Conservation (phyloP, 495 filamentous ascomycete genomes). For the Cercophora sp. region DNA sequence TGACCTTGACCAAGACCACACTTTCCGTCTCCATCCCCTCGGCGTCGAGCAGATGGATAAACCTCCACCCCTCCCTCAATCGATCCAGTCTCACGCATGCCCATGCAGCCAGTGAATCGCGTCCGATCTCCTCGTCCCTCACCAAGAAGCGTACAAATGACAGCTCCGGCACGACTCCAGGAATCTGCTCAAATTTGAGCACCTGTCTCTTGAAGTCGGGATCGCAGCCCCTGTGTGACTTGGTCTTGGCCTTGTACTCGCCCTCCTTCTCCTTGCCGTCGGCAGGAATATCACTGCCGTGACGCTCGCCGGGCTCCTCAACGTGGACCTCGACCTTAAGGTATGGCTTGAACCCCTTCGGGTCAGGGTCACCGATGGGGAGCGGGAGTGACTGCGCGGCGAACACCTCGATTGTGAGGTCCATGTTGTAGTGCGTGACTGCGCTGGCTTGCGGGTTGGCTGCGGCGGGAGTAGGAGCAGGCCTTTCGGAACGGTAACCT, state of each 20-base stretch:
- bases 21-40: constrained; percentile 59
- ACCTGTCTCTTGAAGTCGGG: constrained; percentile 68
- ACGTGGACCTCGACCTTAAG: constrained; percentile 80
- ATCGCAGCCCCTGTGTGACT: constrained; percentile 54
- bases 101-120: constrained; percentile 79
- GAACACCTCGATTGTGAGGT: constrained; percentile 51
- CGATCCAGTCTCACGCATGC: constrained; percentile 81
- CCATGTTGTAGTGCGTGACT: constrained; percentile 44
- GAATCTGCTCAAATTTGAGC: constrained; percentile 57
- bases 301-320: constrained; percentile 54
- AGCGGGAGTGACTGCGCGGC: constrained; percentile 56
- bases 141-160: constrained; percentile 85
- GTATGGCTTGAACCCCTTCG: constrained; percentile 66
- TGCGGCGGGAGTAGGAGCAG: not conserved
- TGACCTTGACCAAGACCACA: constrained; percentile 64
- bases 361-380: constrained; percentile 49
- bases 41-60: constrained; percentile 67
- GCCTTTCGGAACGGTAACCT: constrained; percentile 33
- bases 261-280: constrained; percentile 43
- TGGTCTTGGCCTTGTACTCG: constrained; percentile 69
- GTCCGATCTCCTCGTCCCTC: constrained; percentile 72
- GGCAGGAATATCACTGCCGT: constrained; percentile 29
- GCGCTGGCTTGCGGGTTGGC: constrained; percentile 21
- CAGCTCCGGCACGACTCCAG: constrained; percentile 69
- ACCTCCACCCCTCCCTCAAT: constrained; percentile 66